phyloP scores from a whole-genome alignment of 352 stramenopile species.

The Sclerospora graminicola region DNA sequence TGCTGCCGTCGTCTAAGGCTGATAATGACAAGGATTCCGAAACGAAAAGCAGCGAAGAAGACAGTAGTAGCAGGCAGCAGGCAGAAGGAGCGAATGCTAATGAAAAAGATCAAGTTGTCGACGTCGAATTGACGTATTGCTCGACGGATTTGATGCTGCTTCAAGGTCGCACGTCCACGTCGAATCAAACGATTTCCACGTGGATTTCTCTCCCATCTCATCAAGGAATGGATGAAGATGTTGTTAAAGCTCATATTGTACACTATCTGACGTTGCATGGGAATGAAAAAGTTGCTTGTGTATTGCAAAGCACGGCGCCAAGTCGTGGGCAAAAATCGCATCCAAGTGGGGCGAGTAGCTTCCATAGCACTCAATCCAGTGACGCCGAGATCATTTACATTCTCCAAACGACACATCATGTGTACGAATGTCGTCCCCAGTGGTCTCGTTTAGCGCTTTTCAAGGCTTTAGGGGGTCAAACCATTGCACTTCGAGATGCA shows the following conservation, averaged over 20 bases:
- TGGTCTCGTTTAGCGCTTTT: slow-evolving; percentile 80
- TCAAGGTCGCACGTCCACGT: slow-evolving; percentile 32
- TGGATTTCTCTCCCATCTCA: slow-evolving; percentile 77
- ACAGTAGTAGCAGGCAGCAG: background rate
- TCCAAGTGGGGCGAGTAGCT: slow-evolving; percentile 3
- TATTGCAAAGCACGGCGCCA: slow-evolving; percentile 49
- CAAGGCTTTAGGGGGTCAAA: slow-evolving; percentile 43
- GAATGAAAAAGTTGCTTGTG: slow-evolving; percentile 61
- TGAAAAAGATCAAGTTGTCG: slow-evolving; percentile 20
- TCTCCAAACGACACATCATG: slow-evolving; percentile 66
- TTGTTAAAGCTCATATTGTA: slow-evolving; percentile 60
- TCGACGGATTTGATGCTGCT: slow-evolving; percentile 79
- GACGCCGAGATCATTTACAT: slow-evolving; percentile 73
- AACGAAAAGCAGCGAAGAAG: slow-evolving; percentile 2
- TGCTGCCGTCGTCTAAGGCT: slow-evolving; percentile 17
- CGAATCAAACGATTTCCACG: slow-evolving; percentile 38
- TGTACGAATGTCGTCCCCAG: slow-evolving; percentile 80
- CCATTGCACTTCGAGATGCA: slow-evolving; percentile 51
- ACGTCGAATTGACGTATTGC: slow-evolving; percentile 68
- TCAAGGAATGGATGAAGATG: slow-evolving; percentile 37
- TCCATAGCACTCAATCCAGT: slow-evolving; percentile 10
- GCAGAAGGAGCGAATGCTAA: slow-evolving; percentile 1
- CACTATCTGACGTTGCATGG: slow-evolving; percentile 67
- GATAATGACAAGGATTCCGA: slow-evolving; percentile 2
- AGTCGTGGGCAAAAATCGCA: slow-evolving; percentile 4